phyloP scores from a whole-genome alignment of 116 monocot genomes.

The Papilionanthe hybrid region DNA sequence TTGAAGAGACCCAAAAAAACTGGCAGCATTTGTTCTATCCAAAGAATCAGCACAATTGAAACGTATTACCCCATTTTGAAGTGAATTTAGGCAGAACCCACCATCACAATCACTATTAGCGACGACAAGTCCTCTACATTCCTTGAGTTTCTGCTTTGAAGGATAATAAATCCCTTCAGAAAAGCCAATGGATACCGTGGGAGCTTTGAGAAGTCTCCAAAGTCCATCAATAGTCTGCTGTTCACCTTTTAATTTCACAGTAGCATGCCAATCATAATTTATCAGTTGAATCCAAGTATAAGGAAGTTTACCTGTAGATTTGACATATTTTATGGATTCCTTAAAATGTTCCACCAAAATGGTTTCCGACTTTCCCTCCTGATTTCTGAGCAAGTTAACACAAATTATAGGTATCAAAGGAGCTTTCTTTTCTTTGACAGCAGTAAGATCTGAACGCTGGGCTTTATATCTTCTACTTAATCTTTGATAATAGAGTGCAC shows the following conservation, averaged over 20 bases:
- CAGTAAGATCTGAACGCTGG: slow-evolving; percentile 29
- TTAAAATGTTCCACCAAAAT: slow-evolving; percentile 87
- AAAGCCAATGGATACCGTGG: slow-evolving; percentile 77
- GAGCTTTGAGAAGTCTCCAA: slow-evolving; percentile 81
- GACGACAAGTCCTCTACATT: slow-evolving; percentile 55
- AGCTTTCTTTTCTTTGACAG: slow-evolving; percentile 62
- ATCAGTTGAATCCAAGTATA: slow-evolving; percentile 71
- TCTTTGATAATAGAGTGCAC: slow-evolving; percentile 76
- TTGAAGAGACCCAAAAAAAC: slow-evolving; percentile 94
- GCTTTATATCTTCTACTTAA: slow-evolving; percentile 82
- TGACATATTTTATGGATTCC: slow-evolving; percentile 61
- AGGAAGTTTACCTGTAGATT: slow-evolving; percentile 55
- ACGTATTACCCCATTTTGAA: slow-evolving; percentile 95
- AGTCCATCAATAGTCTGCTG: slow-evolving; percentile 82
- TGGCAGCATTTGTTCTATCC: slow-evolving; percentile 99
- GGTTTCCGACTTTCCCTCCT: slow-evolving; percentile 78
- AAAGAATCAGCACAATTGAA: slow-evolving; percentile 99
- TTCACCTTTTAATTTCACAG: slow-evolving; percentile 82
- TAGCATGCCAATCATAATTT: slow-evolving; percentile 99
- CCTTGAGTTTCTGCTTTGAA: slow-evolving; percentile 35
- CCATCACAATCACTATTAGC: slow-evolving; percentile 58
- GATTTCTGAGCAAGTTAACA: slow-evolving; percentile 82
- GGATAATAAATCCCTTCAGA: slow-evolving; percentile 76
- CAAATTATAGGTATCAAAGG: slow-evolving; percentile 79
- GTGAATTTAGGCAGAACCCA: slow-evolving; percentile 67